Evolutionary conservation across 192 early-diverging fungal species (phyloP).

Genomic region (Podila verticillata): DNA sequence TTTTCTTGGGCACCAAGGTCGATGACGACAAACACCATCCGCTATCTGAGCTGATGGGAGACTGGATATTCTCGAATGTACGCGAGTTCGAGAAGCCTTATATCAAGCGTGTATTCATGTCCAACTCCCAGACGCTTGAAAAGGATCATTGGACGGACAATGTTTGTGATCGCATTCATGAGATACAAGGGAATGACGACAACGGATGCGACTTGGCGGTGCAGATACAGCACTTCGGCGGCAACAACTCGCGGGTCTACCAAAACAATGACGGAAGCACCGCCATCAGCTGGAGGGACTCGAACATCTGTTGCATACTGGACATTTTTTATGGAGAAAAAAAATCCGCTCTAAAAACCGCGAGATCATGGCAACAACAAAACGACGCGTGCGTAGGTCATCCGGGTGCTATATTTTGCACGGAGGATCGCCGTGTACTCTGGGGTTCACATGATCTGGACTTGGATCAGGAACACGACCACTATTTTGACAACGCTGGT

Average conservation of each 20-base stretch:
- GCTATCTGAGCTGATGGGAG: not conserved
- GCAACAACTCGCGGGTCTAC: slow-evolving; percentile 7
- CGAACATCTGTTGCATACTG: not conserved
- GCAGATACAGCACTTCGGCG: slow-evolving; percentile 24
- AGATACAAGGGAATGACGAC: not conserved
- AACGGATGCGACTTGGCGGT: not conserved
- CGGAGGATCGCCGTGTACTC: slow-evolving; percentile 16
- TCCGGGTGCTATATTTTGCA: not conserved
- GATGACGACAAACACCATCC: not conserved
- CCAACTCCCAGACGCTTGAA: not conserved
- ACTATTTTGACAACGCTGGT: slow-evolving; percentile 11
- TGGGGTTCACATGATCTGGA: slow-evolving; percentile 30
- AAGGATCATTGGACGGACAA: not conserved
- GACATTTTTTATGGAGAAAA: slow-evolving; percentile 12
- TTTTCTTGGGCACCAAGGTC: not conserved
- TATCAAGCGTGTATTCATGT: not conserved
- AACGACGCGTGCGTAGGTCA: slow-evolving; percentile 10
- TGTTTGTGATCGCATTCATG: not conserved
- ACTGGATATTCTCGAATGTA: not conserved
- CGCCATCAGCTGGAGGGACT: slow-evolving; percentile 22
- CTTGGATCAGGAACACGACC: not conserved
- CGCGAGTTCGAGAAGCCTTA: not conserved
- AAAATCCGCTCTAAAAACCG: not conserved
- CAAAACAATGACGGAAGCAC: slow-evolving; percentile 10
- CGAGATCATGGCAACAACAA: not conserved